These are phyloP conservation scores for Craterostigma plantagineum DNA, from an alignment of 257 asterid species.

Conservation along the genomic window DNA sequence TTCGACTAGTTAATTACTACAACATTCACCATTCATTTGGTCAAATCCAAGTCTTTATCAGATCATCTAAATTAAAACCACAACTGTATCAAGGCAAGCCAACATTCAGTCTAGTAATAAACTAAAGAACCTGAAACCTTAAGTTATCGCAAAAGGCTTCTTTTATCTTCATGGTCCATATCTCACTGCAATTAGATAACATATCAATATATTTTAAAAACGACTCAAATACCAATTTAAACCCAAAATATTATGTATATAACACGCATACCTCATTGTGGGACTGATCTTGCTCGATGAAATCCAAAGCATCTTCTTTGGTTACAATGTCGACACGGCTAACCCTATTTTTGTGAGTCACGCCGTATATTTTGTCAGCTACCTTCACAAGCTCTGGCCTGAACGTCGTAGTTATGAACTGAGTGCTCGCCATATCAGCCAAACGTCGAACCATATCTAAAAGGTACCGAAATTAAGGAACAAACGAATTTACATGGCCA, in stretches of 20 bases:
- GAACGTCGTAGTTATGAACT: conserved; percentile 86
- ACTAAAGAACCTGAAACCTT: too few species aligned
- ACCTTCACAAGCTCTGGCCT: conserved; percentile 89
- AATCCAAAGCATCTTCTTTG: conserved; percentile 67
- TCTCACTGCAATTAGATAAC: too few species aligned
- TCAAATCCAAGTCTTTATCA: too few species aligned
- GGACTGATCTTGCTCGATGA: conserved; percentile 79
- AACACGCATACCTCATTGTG: conserved; percentile 23
- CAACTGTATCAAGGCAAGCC: too few species aligned
- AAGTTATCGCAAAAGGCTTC: too few species aligned
- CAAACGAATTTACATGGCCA: too few species aligned
- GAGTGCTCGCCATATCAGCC: conserved; percentile 81
- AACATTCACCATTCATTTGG: too few species aligned
- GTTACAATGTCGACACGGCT: conserved; percentile 64
- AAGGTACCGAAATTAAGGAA: conserved; percentile 12
- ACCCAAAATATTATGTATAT: not conserved
- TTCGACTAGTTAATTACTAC: too few species aligned
- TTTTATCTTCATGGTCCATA: too few species aligned
- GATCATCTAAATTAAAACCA: too few species aligned
- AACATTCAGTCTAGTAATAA: too few species aligned
- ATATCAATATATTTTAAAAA: too few species aligned
- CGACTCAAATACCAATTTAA: not conserved
- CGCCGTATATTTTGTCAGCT: conserved; percentile 91
- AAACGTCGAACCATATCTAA: conserved; percentile 91
- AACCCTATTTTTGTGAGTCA: conserved; percentile 76